A percentile compares a stretch with the other conserved stretches of the same genome.
phyloP scores from a whole-genome alignment of 768 basidiomycete species.

The Hysterangium stoloniferum region DNA sequence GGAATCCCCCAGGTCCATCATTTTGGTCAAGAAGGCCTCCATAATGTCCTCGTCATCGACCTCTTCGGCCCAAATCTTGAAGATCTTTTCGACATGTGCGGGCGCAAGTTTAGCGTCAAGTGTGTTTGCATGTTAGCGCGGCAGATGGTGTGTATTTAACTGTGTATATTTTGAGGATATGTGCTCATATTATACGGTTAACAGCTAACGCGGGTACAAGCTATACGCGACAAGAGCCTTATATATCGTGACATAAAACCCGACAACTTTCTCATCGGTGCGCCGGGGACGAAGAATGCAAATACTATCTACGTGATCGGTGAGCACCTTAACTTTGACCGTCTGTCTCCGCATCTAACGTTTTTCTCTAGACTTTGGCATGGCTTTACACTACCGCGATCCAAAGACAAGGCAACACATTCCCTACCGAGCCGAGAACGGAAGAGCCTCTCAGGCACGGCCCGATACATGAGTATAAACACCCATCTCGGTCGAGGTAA shows the following conservation, averaged over 20 bases:
- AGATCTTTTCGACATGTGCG: constrained; percentile 98
- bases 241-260: constrained; percentile 92
- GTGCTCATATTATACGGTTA: neutral
- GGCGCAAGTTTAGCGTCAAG: constrained; percentile 96
- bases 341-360: constrained; percentile 1
- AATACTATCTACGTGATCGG: constrained; percentile 85
- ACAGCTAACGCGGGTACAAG: constrained; percentile 92
- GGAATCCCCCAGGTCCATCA: constrained; percentile 98
- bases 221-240: constrained; percentile 66
- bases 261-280: constrained; percentile 97
- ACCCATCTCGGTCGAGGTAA: constrained; percentile 95
- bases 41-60: constrained; percentile 93
- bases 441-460: constrained; percentile 93
- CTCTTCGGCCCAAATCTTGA: constrained; percentile 95
- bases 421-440: constrained; percentile 98
- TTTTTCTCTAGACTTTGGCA: constrained; percentile 73
- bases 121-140: constrained; percentile 98
- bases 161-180: neutral
- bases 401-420: constrained; percentile 97
- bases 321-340: constrained; percentile 30
- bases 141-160: constrained; percentile 86
- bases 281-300: constrained; percentile 83
- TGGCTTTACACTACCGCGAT: constrained; percentile 99
- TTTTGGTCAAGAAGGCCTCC: constrained; percentile 97
- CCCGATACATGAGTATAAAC: constrained; percentile 99